A percentile compares a stretch with the other conserved stretches of the same genome.
Evolutionary conservation across 768 basidiomycete species (phyloP).

Genomic region (Phanerodontia chrysosporium): DNA sequence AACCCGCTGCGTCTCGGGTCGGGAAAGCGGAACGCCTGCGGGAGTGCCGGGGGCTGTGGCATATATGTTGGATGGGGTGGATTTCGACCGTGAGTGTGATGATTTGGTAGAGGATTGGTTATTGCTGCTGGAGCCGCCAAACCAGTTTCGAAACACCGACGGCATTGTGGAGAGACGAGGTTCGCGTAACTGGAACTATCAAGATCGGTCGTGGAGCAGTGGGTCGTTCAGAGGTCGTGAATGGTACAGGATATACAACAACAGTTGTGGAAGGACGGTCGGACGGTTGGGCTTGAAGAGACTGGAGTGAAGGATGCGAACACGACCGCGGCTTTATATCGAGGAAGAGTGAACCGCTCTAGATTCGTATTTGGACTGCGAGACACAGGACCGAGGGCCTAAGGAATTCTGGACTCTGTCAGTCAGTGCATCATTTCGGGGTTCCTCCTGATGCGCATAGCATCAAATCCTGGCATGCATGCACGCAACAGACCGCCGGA

Average conservation of each 20-base stretch:
- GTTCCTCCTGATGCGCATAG: conserved; percentile 8
- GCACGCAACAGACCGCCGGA: not conserved
- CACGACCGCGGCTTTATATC: not conserved
- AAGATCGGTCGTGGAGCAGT: conserved; percentile 2
- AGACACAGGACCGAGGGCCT: not conserved
- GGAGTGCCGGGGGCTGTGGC: conserved; percentile 14
- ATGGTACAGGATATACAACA: not conserved
- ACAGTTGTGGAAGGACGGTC: not conserved
- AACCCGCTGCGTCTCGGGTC: conserved; percentile 29
- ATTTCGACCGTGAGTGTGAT: conserved; percentile 39
- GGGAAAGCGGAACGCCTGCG: conserved; percentile 18
- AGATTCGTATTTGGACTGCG: conserved; percentile 1
- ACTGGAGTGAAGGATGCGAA: conserved; percentile 3
- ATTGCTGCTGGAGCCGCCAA: conserved; percentile 32
- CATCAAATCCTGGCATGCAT: conserved; percentile 2
- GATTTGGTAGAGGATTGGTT: conserved; percentile 24
- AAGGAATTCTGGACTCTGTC: conserved; percentile 7
- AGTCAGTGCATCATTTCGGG: not conserved
- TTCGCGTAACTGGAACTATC: not conserved
- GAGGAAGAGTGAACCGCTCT: not conserved
- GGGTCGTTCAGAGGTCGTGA: conserved; percentile 3
- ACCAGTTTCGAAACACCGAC: conserved; percentile 47
- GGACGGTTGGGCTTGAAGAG: not conserved
- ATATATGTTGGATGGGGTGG: conserved; percentile 27
- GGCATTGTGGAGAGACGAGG: conserved; percentile 33